A percentile compares a stretch with the other conserved stretches of the same genome.
These are phyloP conservation scores for Scolecobasidium constrictum DNA, from an alignment of 2,329 filamentous ascomycete species.

Conservation along the genomic window DNA sequence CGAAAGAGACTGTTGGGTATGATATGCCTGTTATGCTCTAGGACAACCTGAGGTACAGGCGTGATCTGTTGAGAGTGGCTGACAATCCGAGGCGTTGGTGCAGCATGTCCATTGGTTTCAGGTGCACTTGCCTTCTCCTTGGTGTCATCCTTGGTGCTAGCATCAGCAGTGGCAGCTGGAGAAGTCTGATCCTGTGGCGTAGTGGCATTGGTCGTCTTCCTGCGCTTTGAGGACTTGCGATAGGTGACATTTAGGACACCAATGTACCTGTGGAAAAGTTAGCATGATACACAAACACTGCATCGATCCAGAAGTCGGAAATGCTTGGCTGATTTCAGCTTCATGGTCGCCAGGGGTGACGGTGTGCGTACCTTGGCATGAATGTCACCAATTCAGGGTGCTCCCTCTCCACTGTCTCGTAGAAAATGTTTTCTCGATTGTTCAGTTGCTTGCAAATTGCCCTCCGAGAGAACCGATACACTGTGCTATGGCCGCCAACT, in stretches of 20 bases:
- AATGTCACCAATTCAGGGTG: constrained; percentile 87
- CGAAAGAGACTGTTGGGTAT: constrained; percentile 75
- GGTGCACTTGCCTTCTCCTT: constrained; percentile 5
- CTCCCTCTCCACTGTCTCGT: constrained; percentile 85
- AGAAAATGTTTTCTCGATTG: constrained; percentile 97
- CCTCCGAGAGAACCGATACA: constrained; percentile 89
- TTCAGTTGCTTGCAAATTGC: constrained; percentile 98
- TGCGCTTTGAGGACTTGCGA: constrained; percentile 64
- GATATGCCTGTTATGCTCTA: constrained; percentile 90
- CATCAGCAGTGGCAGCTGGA: constrained; percentile 11
- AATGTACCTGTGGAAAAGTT: constrained; percentile 61
- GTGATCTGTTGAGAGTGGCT: constrained; percentile 68
- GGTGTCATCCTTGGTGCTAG: constrained; percentile 6
- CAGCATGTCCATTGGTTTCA: neutral
- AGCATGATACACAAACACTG: constrained; percentile 19
- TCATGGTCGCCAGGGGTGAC: constrained; percentile 16
- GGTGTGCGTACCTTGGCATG: constrained; percentile 54
- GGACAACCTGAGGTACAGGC: constrained; percentile 78
- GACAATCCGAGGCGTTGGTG: constrained; percentile 42
- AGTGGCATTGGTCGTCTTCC: constrained; percentile 26
- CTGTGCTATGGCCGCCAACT: constrained; percentile 89
- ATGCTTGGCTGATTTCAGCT: constrained; percentile 31
- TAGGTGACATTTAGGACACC: constrained; percentile 95
- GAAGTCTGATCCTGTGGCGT: neutral
- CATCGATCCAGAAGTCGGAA: constrained; percentile 8